phyloP scores from a whole-genome alignment of 2,329 filamentous ascomycete genomes.

The Amauroascus verrucosus region DNA sequence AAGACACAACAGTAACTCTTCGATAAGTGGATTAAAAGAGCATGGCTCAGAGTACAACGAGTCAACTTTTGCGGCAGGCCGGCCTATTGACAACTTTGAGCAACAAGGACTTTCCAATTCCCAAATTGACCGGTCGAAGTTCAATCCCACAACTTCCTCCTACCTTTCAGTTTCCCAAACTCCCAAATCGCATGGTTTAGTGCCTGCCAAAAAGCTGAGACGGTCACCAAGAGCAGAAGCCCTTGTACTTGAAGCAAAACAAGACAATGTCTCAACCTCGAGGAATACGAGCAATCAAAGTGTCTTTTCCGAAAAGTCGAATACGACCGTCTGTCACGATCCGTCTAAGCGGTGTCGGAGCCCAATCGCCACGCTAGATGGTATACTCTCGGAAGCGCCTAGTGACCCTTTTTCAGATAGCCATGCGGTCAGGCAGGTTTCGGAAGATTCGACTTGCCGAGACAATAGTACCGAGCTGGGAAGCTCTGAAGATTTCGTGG shows the following conservation, averaged over 20 bases:
- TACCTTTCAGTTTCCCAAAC: neutral
- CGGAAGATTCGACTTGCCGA: neutral
- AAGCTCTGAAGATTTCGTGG: conserved; percentile 1
- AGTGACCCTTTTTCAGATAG: conserved; percentile 16
- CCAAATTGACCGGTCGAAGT: neutral
- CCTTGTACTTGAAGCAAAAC: neutral
- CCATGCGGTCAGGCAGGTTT: conserved; percentile 3
- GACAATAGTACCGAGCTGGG: conserved; percentile 2
- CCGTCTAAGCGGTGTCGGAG: conserved; percentile 23
- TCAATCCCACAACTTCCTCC: neutral
- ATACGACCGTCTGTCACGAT: conserved; percentile 25
- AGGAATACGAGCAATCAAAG: conserved; percentile 29
- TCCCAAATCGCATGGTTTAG: neutral
- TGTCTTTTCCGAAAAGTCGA: conserved; percentile 25
- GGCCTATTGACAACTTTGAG: neutral
- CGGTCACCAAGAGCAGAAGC: neutral
- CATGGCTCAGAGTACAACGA: neutral
- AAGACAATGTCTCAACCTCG: conserved; percentile 11
- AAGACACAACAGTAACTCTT: neutral
- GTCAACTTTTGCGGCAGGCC: neutral
- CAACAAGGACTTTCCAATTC: neutral
- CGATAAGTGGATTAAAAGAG: neutral
- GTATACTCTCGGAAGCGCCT: conserved; percentile 1
- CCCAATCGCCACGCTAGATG: conserved; percentile 13
- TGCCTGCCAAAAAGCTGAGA: conserved; percentile 9